Conservation (phyloP, 1,284 basidiomycete species). For the Trametes hirsuta region DNA sequence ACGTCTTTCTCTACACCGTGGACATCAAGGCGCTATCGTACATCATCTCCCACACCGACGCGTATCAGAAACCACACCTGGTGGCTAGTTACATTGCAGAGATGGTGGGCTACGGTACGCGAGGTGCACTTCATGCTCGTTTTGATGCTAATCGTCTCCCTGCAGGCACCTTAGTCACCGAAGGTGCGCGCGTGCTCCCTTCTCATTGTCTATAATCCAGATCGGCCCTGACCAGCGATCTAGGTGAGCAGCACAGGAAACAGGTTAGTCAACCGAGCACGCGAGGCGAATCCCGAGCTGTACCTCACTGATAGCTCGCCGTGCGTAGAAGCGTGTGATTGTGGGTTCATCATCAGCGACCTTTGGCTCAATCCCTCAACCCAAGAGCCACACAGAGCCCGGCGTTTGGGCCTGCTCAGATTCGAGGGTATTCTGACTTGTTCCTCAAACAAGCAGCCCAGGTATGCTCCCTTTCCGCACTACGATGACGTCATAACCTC, state of each 20-base stretch:
- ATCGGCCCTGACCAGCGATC: neutral
- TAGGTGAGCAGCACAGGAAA: conserved; percentile 22
- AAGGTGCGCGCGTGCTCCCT: conserved; percentile 8
- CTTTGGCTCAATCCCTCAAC: no score
- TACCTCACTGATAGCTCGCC: neutral
- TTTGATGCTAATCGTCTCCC: neutral
- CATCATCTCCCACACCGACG: conserved; percentile 36
- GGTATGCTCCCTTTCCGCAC: conserved; percentile 32
- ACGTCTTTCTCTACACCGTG: conserved; percentile 33
- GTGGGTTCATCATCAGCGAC: neutral
- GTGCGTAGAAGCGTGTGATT: conserved; percentile 16
- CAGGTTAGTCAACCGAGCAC: conserved; percentile 10
- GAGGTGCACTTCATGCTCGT: conserved; percentile 20
- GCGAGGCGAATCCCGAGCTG: neutral
- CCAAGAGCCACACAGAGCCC: conserved; percentile 45
- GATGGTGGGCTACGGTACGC: conserved; percentile 30
- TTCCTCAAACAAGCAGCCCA: conserved; percentile 55
- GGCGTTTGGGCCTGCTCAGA: conserved; percentile 56
- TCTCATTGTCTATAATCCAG: neutral
- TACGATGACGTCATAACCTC: neutral
- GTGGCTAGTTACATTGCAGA: conserved; percentile 26
- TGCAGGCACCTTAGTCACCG: conserved; percentile 16
- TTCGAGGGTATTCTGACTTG: conserved; percentile 55
- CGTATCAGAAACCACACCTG: conserved; percentile 37
- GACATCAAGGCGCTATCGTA: conserved; percentile 41